Conservation (phyloP, 768 basidiomycete species). For the Auricularia cornea region DNA sequence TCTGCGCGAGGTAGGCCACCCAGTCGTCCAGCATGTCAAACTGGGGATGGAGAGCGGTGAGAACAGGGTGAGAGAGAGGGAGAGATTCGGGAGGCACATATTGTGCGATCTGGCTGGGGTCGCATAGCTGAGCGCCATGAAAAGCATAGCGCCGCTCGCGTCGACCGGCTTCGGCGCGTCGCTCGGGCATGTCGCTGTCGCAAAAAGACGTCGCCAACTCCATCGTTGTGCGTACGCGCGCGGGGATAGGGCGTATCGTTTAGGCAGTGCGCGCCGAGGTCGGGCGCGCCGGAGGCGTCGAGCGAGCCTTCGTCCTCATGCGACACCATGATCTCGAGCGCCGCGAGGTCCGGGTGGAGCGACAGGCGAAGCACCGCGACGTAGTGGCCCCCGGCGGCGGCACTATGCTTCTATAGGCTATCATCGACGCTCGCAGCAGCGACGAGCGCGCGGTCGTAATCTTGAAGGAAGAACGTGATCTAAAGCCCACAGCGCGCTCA, state of each 20-base stretch:
- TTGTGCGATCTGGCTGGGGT: constrained; percentile 39
- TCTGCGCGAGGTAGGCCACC: constrained; percentile 50
- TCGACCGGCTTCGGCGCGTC: constrained; percentile 11
- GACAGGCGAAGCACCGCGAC: constrained; percentile 24
- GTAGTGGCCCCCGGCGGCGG: constrained; percentile 22
- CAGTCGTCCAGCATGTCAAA: constrained; percentile 49
- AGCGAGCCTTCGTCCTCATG: constrained; percentile 17
- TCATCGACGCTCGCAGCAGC: constrained; percentile 26
- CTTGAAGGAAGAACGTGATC: constrained; percentile 26
- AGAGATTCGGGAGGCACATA: constrained; percentile 26
- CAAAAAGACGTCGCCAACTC: too few relatives aligned
- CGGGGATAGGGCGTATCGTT: too few relatives aligned
- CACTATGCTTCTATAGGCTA: constrained; percentile 23
- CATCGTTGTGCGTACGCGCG: too few relatives aligned
- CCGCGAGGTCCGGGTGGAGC: constrained; percentile 26
- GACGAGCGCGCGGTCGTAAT: constrained; percentile 22
- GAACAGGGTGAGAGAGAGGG: background rate
- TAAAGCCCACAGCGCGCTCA: constrained; percentile 6
- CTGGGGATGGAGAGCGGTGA: constrained; percentile 17
- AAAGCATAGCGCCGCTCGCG: constrained; percentile 57
- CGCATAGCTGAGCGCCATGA: constrained; percentile 61
- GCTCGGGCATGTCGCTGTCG: constrained; percentile 12
- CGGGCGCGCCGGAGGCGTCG: constrained; percentile 14
- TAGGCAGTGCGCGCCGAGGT: constrained; percentile 8
- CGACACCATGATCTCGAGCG: constrained; percentile 26